Evolutionary conservation across 2,329 filamentous ascomycete genomes (phyloP).

Genomic region (Colletotrichum graminicola): DNA sequence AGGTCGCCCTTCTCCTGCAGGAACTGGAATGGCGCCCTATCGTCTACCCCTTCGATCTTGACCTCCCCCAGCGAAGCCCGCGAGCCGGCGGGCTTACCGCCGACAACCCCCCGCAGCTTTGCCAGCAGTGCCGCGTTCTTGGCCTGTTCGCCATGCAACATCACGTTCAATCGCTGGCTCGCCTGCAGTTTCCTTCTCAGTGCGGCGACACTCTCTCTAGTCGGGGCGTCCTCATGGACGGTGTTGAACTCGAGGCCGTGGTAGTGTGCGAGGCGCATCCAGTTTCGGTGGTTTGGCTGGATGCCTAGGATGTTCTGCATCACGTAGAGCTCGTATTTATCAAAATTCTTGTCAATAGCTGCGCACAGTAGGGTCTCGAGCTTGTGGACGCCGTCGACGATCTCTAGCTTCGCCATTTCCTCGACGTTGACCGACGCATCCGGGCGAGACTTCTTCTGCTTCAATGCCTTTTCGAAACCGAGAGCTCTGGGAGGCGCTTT

Average conservation of each 20-base stretch:
- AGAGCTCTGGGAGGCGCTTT: slow-evolving; percentile 79
- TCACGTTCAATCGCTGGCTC: slow-evolving; percentile 79
- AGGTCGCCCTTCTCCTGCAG: slow-evolving; percentile 66
- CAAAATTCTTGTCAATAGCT: slow-evolving; percentile 86
- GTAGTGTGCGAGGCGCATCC: slow-evolving; percentile 88
- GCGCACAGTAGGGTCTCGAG: slow-evolving; percentile 85
- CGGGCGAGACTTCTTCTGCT: slow-evolving; percentile 48
- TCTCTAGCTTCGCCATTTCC: slow-evolving; percentile 70
- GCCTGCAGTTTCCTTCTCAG: slow-evolving; percentile 82
- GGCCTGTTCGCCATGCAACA: slow-evolving; percentile 76
- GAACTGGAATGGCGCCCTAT: slow-evolving; percentile 65
- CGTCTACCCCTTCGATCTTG: slow-evolving; percentile 45
- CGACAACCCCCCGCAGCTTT: slow-evolving; percentile 67
- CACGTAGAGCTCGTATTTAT: slow-evolving; percentile 90
- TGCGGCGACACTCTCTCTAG: slow-evolving; percentile 75
- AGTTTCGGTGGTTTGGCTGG: slow-evolving; percentile 76
- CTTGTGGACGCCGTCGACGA: slow-evolving; percentile 89
- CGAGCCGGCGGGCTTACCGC: slow-evolving; percentile 45
- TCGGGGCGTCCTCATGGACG: slow-evolving; percentile 50
- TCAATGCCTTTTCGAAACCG: slow-evolving; percentile 72
- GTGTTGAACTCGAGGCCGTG: slow-evolving; percentile 69
- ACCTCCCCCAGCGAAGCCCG: slow-evolving; percentile 41
- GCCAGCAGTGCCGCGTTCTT: slow-evolving; percentile 79
- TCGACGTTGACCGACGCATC: slow-evolving; percentile 52
- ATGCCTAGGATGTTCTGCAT: slow-evolving; percentile 86